phyloP scores from a whole-genome alignment of 352 stramenopile genomes.

The Phytophthora meadii region DNA sequence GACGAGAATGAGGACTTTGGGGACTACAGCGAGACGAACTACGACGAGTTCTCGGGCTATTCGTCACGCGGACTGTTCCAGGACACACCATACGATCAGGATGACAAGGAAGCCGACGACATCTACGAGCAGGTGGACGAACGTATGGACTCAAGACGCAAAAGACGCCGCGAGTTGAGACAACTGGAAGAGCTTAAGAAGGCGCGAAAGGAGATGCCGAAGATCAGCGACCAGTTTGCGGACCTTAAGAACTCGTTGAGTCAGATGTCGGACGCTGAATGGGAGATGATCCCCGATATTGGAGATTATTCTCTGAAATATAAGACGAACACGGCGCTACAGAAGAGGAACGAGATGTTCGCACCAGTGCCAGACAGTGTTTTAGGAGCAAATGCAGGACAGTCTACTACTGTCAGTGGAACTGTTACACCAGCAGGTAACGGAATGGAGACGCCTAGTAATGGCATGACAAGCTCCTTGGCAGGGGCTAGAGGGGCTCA shows the following conservation, averaged over 20 bases:
- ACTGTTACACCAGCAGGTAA: conserved; percentile 56
- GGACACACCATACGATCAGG: conserved; percentile 95
- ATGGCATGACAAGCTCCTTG: conserved; percentile 73
- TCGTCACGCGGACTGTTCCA: conserved; percentile 88
- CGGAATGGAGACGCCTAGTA: conserved; percentile 58
- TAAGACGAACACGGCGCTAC: conserved; percentile 91
- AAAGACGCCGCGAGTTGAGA: conserved; percentile 86
- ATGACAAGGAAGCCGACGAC: conserved; percentile 96
- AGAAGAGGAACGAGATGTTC: conserved; percentile 94
- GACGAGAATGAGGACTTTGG: conserved; percentile 89
- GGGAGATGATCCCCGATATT: conserved; percentile 97
- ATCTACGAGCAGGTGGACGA: conserved; percentile 97
- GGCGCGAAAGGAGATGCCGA: conserved; percentile 85
- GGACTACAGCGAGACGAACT: conserved; percentile 93
- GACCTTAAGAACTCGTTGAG: conserved; percentile 96
- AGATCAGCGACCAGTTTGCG: conserved; percentile 97
- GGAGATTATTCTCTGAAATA: conserved; percentile 96
- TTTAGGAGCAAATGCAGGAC: conserved; percentile 66
- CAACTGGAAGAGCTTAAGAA: conserved; percentile 90
- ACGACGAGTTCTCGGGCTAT: conserved; percentile 93
- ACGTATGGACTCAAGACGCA: conserved; percentile 93
- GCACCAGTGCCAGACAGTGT: conserved; percentile 96
- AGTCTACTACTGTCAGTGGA: conserved; percentile 47
- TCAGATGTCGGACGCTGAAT: conserved; percentile 94
- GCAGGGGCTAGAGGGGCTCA: conserved; percentile 93